Base-by-base conservation (phyloP, 345 rosid genomes). In the Melaleuca alternifolia region DNA sequence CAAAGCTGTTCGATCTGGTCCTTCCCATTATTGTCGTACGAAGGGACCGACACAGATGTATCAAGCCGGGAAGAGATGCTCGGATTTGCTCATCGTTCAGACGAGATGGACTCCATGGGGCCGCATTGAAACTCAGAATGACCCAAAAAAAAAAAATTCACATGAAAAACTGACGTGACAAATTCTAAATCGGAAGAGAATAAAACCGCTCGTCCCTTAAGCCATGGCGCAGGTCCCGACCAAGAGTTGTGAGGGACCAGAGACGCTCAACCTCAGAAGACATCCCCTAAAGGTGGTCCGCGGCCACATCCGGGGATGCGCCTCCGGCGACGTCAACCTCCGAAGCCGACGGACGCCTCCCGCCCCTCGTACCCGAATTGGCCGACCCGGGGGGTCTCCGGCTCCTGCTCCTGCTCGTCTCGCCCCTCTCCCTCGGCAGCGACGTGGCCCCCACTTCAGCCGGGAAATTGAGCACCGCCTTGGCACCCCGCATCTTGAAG, bases 381-480 rank as follows among this genome's bases (percentile, higher is more conserved):
- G 81, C 81, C 14, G 48, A 37, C 13, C 81, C 3, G 81, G 81
- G 5, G 53, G 53, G 0, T 3, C 26, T 62, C 77, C 3, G 84
- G 84, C 52, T 57, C 50, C 5, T 50, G 7, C 50, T 79, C 16
- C 41, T 41, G 41, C 41, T 41, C 41, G 84, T 6, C 7, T 44
- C 37, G 0, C 52, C 53, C 41, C 87, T 54, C 12, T 48, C 54
- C 53, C 15, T 15, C 75, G 3, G 90, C 28, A 7, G 90, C 4
- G n/a, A 83, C 2, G 91, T 85, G 4, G 88, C 88, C 82, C 83
- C 89, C 59, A 84, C 54, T 76, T 92, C 88, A 46, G 89, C 79
- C 14, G 95, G 96, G 54, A 94, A 94, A 85, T 94, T 94, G 21
- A 94, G 94, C 83, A 94, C 86, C n/a, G 96, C 96, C 92, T 92